Percentiles rank a stretch among this genome's conserved stretches.
Evolutionary conservation across 768 basidiomycete genomes (phyloP).

Genomic region (Tubosaeta sp.): DNA sequence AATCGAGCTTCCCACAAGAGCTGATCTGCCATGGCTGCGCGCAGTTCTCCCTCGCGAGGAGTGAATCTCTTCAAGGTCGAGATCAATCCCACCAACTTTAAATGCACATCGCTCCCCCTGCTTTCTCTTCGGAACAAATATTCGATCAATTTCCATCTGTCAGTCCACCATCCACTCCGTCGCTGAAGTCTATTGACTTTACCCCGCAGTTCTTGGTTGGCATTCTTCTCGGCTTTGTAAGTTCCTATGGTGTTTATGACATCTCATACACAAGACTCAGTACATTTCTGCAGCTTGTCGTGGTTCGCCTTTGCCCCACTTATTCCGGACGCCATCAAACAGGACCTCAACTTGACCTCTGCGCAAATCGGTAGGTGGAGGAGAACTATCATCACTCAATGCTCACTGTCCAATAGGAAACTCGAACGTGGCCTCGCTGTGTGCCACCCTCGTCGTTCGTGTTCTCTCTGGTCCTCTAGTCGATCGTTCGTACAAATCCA

Average conservation of each 20-base stretch:
- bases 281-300: slow-evolving; percentile 23
- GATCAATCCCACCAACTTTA: slow-evolving; percentile 51
- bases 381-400: not conserved
- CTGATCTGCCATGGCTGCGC: slow-evolving; percentile 3
- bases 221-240: slow-evolving; percentile 48
- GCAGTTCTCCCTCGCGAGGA: not conserved
- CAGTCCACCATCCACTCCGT: slow-evolving; percentile 6
- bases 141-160: slow-evolving; percentile 48
- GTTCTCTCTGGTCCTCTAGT: slow-evolving; percentile 49
- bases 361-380: slow-evolving; percentile 37
- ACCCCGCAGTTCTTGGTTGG: slow-evolving; percentile 32
- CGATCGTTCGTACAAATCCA: slow-evolving; percentile 28
- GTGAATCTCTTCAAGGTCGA: slow-evolving; percentile 7
- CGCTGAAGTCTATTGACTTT: not conserved
- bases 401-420: slow-evolving; percentile 29
- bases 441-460: slow-evolving; percentile 47
- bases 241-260: not conserved
- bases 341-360: slow-evolving; percentile 46
- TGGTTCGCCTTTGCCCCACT: slow-evolving; percentile 66
- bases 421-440: slow-evolving; percentile 46
- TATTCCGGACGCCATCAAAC: slow-evolving; percentile 50
- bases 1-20: not conserved
- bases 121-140: slow-evolving; percentile 46
- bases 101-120: slow-evolving; percentile 49
- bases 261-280: not conserved